Evolutionary conservation across 108 stramenopile species (phyloP).

Genomic region (Cyclotella atomus): DNA sequence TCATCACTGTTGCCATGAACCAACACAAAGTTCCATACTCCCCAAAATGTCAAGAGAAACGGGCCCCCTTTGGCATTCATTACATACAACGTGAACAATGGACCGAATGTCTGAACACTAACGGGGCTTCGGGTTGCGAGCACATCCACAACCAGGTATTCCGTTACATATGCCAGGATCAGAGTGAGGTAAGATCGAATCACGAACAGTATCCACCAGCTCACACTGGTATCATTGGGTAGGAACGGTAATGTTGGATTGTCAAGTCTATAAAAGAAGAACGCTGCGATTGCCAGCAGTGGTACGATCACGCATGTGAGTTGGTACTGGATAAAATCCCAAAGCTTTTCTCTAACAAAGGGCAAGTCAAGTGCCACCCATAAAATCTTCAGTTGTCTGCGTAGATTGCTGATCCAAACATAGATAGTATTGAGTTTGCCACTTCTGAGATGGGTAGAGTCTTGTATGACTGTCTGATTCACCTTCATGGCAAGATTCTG

Average conservation of each 20-base stretch:
- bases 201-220: constrained; percentile 78
- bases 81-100: constrained; percentile 67
- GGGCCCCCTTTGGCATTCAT: constrained; percentile 86
- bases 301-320: constrained; percentile 10
- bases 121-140: constrained; percentile 49
- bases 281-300: constrained; percentile 8
- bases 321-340: constrained; percentile 7
- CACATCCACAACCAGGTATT: constrained; percentile 65
- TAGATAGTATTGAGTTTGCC: constrained; percentile 18
- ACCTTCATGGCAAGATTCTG: not conserved
- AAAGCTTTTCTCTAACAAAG: not conserved
- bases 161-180: constrained; percentile 53
- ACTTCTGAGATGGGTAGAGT: too few relatives aligned
- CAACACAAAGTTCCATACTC: constrained; percentile 58
- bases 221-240: constrained; percentile 54
- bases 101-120: constrained; percentile 62
- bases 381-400: constrained; percentile 30
- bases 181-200: constrained; percentile 65
- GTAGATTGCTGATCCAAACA: constrained; percentile 19
- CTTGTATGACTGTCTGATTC: constrained; percentile 1
- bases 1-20: constrained; percentile 54
- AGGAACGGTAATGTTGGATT: constrained; percentile 75
- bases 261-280: constrained; percentile 32
- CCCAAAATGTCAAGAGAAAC: constrained; percentile 65
- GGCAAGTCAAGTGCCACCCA: constrained; percentile 39